Conservation (phyloP, 1,284 basidiomycete genomes). For the Leccinum subrobustum region DNA sequence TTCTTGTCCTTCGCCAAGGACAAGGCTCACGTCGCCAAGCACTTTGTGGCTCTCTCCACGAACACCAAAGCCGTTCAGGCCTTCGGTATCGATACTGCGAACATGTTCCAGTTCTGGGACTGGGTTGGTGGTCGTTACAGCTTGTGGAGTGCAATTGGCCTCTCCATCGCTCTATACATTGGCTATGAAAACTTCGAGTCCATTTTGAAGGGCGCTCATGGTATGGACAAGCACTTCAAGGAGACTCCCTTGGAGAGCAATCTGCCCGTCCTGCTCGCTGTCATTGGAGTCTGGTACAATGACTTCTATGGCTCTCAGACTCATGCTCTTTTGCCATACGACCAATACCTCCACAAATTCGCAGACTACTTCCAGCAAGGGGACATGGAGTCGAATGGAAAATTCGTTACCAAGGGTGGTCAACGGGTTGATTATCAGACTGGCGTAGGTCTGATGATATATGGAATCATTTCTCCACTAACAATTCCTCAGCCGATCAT, state of each 20-base stretch:
- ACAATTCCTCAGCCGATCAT: constrained; percentile 76
- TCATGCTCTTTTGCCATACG: constrained; percentile 93
- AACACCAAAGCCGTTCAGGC: constrained; percentile 92
- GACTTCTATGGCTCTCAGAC: constrained; percentile 97
- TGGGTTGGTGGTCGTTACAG: constrained; percentile 99
- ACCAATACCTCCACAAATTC: constrained; percentile 99
- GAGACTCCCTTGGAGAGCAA: constrained; percentile 88
- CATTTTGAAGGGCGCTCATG: constrained; percentile 90
- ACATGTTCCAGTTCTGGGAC: constrained; percentile 99
- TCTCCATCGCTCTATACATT: constrained; percentile 91
- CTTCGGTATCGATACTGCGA: constrained; percentile 91
- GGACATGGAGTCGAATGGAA: constrained; percentile 99
- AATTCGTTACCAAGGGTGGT: constrained; percentile 93
- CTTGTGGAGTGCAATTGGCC: constrained; percentile 96
- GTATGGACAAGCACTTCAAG: constrained; percentile 97
- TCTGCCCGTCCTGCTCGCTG: constrained; percentile 87
- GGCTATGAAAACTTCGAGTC: constrained; percentile 95
- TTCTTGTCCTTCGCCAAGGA: constrained; percentile 86
- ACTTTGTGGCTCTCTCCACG: constrained; percentile 97
- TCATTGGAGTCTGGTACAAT: constrained; percentile 98
- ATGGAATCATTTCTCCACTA: not conserved
- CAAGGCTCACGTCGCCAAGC: constrained; percentile 93
- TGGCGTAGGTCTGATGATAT: constrained; percentile 59
- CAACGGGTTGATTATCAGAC: constrained; percentile 95
- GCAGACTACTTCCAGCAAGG: constrained; percentile 99